Evolutionary conservation across 768 basidiomycete species (phyloP).

Genomic region (Saitozyma podzolica): DNA sequence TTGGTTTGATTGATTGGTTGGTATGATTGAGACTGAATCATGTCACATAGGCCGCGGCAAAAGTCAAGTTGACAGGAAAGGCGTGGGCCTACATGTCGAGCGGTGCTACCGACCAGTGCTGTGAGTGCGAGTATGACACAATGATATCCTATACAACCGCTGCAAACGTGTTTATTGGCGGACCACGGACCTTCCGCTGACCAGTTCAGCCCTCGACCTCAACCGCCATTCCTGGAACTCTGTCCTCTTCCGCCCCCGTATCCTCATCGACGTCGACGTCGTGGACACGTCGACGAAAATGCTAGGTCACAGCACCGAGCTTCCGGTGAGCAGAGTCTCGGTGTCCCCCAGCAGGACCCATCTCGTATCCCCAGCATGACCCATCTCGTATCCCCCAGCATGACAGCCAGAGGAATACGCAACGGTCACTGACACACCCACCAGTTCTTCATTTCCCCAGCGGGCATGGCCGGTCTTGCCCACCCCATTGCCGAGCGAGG

Average conservation of each 20-base stretch:
- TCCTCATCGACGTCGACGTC: slow-evolving; percentile 47
- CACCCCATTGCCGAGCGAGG: slow-evolving; percentile 53
- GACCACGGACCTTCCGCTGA: not conserved
- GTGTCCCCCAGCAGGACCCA: not conserved
- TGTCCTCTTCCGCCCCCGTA: slow-evolving; percentile 52
- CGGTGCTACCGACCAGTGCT: slow-evolving; percentile 51
- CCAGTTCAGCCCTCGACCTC: slow-evolving; percentile 31
- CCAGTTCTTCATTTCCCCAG: slow-evolving; percentile 53
- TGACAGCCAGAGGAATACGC: too few relatives aligned
- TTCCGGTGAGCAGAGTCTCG: slow-evolving; percentile 40
- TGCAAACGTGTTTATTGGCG: not conserved
- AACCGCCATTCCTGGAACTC: slow-evolving; percentile 43
- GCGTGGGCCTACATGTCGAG: slow-evolving; percentile 51
- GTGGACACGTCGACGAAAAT: slow-evolving; percentile 48
- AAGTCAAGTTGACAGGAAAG: slow-evolving; percentile 41
- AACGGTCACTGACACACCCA: too few relatives aligned
- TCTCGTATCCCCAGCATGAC: too few relatives aligned
- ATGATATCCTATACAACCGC: too few relatives aligned
- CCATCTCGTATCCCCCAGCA: too few relatives aligned
- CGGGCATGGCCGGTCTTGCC: slow-evolving; percentile 54
- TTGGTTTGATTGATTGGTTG: too few relatives aligned
- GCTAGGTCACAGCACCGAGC: slow-evolving; percentile 46
- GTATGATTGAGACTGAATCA: not conserved
- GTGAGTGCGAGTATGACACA: slow-evolving; percentile 23
- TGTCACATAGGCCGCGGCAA: slow-evolving; percentile 39